These are phyloP conservation scores for Aspergillus sp. DNA, from an alignment of 2,329 filamentous ascomycete genomes.

Conservation along the genomic window DNA sequence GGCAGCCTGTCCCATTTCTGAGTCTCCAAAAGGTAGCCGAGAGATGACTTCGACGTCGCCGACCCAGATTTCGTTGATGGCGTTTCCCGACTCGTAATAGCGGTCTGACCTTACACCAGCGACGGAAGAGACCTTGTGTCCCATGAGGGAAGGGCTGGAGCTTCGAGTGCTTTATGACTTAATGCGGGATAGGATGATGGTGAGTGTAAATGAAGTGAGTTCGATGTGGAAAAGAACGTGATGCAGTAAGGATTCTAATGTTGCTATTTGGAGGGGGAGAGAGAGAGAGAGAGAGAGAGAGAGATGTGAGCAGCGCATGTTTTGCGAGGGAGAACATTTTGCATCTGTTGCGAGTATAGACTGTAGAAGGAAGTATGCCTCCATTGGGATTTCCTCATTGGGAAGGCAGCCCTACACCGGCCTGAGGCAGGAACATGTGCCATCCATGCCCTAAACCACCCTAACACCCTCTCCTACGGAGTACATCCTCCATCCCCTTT, in stretches of 20 bases:
- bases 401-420: not conserved
- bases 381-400: not conserved
- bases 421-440: not conserved
- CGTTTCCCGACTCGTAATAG: conserved; percentile 35
- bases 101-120: conserved; percentile 33
- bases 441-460: not conserved
- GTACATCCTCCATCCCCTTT: not conserved
- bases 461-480: too few species aligned
- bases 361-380: not conserved
- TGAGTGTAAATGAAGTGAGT: not conserved
- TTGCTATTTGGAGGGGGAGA: too few species aligned
- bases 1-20: conserved; percentile 35
- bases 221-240: not conserved
- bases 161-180: too few species aligned
- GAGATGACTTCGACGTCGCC: conserved; percentile 37
- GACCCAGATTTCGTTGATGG: conserved; percentile 38
- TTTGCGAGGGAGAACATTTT: too few species aligned
- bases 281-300: too few species aligned
- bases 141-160: conserved; percentile 21
- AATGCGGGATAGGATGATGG: not conserved
- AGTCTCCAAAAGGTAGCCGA: conserved; percentile 37
- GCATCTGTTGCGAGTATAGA: not conserved
- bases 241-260: too few species aligned
- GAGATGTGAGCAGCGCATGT: too few species aligned
- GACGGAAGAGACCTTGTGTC: conserved; percentile 33